Evolutionary conservation across 805 yeast species (phyloP), one percentile per base, ranked within the genome.

Genomic region (Hanseniaspora thailandica): DNA sequence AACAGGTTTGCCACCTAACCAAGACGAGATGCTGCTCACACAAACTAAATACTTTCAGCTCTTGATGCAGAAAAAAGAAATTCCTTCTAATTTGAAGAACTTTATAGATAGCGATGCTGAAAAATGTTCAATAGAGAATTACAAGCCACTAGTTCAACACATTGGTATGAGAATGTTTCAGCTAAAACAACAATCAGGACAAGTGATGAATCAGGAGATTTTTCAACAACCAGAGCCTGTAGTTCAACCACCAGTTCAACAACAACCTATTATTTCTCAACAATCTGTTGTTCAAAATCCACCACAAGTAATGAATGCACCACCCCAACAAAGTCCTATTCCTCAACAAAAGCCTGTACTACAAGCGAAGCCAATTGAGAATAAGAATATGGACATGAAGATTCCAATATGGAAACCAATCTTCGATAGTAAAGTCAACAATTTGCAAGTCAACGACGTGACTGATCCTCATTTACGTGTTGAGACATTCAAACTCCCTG

Each of bases 81-180:
- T 41, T 6, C 53, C 54, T 23, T 12, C 45, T 31, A 40, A 45
- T 4, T 12, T 51, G 25, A 26, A 40, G 31, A 33, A 46, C n/a
- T 41, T 25, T 12, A 39, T 49, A 25, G 46, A 54, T 26, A 26
- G 26, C 8, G 35, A 41, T 41, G 47, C 45, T 2, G 17, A 22
- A 17, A 33, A 31, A 4, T 40, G 41, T n/a, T 22, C 47, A 3
- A 25, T 49, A 12, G 53, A 49, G 15, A 41, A 41, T 15, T 49
- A 49, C 34, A 49, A 49, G 35, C 46, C 53, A 8, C 12, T 49
- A 22, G 53, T 49, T 23, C 53, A 49, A 23, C 53, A 49, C 22
- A 49, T 49, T 33, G 53, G 53, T 19, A 41, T 49, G 53, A 41
- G 25, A n/a, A 49, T 49, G 53, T 50, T 26, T 35, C 56, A 48